Evolutionary conservation across 2,329 filamentous ascomycete genomes (phyloP).

Genomic region (Fusarium sp.): DNA sequence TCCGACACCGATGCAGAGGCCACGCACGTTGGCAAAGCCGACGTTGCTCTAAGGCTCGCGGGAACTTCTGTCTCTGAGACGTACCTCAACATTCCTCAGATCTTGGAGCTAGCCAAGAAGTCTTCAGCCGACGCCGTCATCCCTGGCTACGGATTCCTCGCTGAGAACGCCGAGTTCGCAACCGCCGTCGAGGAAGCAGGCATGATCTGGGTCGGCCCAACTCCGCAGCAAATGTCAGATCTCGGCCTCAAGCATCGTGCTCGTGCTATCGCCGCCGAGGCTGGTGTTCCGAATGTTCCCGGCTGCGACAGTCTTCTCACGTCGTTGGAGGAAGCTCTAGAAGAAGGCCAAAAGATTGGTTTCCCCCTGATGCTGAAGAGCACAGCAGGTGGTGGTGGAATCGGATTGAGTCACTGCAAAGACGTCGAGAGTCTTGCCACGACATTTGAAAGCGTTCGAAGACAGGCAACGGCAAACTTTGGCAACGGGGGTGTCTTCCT

Average conservation of each 20-base stretch:
- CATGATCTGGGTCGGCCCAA: constrained; percentile 70
- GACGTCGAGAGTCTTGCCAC: constrained; percentile 45
- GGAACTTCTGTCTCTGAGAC: constrained; percentile 59
- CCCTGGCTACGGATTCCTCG: constrained; percentile 76
- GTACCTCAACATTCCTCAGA: constrained; percentile 75
- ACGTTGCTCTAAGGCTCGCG: constrained; percentile 73
- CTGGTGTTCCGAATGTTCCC: constrained; percentile 51
- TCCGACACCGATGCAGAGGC: constrained; percentile 70
- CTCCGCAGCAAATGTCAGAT: constrained; percentile 55
- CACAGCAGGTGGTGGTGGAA: constrained; percentile 61
- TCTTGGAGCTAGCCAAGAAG: constrained; percentile 64
- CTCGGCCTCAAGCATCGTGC: constrained; percentile 55
- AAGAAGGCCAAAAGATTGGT: constrained; percentile 45
- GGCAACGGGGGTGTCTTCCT: constrained; percentile 55
- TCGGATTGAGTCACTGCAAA: constrained; percentile 54
- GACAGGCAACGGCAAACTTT: constrained; percentile 56
- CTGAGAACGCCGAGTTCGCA: constrained; percentile 73
- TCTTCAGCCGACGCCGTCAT: constrained; percentile 68
- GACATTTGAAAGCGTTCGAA: constrained; percentile 52
- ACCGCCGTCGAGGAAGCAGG: constrained; percentile 63
- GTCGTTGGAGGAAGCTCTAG: constrained; percentile 43
- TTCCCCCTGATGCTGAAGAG: constrained; percentile 61
- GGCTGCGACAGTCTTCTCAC: constrained; percentile 47
- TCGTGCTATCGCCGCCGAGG: constrained; percentile 47
- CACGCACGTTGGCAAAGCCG: constrained; percentile 77